phyloP scores from a whole-genome alignment of 306 rosid genomes.

The Oemleria cerasiformis region DNA sequence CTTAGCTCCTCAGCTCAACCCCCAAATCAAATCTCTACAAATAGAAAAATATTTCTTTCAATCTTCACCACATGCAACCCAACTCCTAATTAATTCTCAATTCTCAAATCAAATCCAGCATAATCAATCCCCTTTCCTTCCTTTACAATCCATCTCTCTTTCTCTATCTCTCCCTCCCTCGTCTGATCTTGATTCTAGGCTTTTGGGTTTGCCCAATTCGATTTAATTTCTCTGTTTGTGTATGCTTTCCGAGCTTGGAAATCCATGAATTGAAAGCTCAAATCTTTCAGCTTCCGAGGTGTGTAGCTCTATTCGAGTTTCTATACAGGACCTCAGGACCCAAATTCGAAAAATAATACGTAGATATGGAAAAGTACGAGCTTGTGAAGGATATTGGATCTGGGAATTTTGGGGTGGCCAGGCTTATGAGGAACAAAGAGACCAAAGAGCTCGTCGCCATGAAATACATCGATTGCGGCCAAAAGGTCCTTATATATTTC shows the following conservation, averaged over 20 bases:
- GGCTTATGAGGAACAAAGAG: slow-evolving; percentile 69
- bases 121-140: neutral
- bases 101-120: slow-evolving; percentile 7
- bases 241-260: neutral
- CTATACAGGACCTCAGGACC: neutral
- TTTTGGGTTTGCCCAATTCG: neutral
- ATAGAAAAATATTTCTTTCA: slow-evolving; percentile 7
- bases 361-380: slow-evolving; percentile 70
- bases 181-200: slow-evolving; percentile 1
- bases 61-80: slow-evolving; percentile 22
- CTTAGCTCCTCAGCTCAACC: neutral
- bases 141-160: neutral
- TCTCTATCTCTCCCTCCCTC: neutral
- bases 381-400: slow-evolving; percentile 82
- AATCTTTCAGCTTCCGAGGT: neutral
- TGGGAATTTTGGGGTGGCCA: slow-evolving; percentile 82
- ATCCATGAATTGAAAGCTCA: slow-evolving; percentile 17
- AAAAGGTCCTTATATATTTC: slow-evolving; percentile 30
- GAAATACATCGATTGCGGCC: slow-evolving; percentile 77
- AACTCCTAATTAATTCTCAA: neutral
- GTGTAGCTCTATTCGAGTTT: slow-evolving; percentile 7
- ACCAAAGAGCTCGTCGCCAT: slow-evolving; percentile 82
- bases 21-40: slow-evolving; percentile 2
- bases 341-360: neutral
- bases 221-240: neutral